Conservation (phyloP, 164 flowering plant species). For the Tetracentron sinense region DNA sequence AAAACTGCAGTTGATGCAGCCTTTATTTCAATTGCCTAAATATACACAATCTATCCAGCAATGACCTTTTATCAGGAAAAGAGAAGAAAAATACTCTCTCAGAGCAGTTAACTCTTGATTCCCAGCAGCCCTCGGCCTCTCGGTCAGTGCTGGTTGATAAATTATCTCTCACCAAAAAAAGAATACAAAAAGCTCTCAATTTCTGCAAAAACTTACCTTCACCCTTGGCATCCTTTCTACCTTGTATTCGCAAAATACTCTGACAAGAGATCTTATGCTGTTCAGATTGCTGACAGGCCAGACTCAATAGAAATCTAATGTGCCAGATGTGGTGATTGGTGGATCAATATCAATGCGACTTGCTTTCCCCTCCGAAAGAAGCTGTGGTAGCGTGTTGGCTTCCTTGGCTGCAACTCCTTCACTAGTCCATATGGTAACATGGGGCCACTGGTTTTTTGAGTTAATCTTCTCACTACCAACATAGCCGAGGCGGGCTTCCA, state of each 20-base stretch:
- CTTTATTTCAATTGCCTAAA: neutral
- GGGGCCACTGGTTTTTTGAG: constrained; percentile 87
- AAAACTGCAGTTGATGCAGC: neutral
- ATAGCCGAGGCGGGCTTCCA: constrained; percentile 58
- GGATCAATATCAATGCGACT: constrained; percentile 58
- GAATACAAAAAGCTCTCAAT: too few relatives aligned
- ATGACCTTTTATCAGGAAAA: too few relatives aligned
- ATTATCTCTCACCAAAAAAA: too few relatives aligned
- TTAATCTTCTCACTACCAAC: constrained; percentile 66
- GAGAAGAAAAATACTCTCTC: neutral
- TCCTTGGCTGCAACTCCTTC: constrained; percentile 70
- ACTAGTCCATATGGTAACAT: constrained; percentile 87
- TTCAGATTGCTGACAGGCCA: neutral
- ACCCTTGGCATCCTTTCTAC: too few relatives aligned
- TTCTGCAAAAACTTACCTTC: too few relatives aligned
- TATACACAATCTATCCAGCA: neutral
- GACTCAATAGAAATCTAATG: constrained; percentile 29
- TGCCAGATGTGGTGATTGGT: constrained; percentile 32
- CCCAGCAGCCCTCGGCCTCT: neutral
- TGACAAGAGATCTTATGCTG: too few relatives aligned
- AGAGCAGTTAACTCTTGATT: neutral
- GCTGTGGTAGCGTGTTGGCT: constrained; percentile 63
- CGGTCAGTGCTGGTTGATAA: too few relatives aligned
- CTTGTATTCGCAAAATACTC: too few relatives aligned
- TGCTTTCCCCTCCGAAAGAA: constrained; percentile 71